Evolutionary conservation across 2,329 filamentous ascomycete genomes (phyloP), one percentile per base, ranked within the genome.

Genomic region (Westerdykella ornata): DNA sequence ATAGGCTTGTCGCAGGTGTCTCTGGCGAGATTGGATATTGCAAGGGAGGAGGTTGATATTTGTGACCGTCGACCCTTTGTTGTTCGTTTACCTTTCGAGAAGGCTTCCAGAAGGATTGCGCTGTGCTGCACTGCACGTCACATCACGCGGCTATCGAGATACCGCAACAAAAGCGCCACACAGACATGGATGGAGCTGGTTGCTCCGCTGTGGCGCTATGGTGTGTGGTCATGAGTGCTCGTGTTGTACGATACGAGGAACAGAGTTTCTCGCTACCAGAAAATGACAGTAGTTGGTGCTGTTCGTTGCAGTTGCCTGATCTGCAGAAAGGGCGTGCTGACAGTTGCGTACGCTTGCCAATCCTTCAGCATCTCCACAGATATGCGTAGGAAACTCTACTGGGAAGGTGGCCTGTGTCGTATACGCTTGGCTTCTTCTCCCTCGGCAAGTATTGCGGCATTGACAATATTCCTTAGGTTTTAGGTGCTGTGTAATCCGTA

Each of bases 141-240:
- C 30, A 30, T 42, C 45, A 37, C 44, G 42, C 49, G 49, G 46
- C 38, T 50, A 45, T 45, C 45, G 42, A 35, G 44, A 39, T 43
- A 31, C 46, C 49, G 45, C 48, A 41, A 41, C 44, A 41, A 48
- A n/a, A 29, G 39, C 44, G 51, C 48, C 46, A 48, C 46, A 47
- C 15, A 26, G 31, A 29, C 44, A 47, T 33, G 44, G 47, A 35
- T 47, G 19, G 19, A 38, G 32, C 20, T 44, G n/a, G 42, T 38
- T 37, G 28, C 31, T 46, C 37, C 32, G 38, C 22, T 33, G 13
- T 15, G 16, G n/a, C 35, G 14, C 15, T 26, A 4, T 26, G 3
- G 22, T 3, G 22, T 26, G 22, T 26, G 22, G 22, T 26, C 22
- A 26, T 26, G 22, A 26, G 22, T 26, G 8, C 12, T 33, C 30